Base-by-base conservation (phyloP, 495 filamentous ascomycete species). In the Haplographium delicatum region DNA sequence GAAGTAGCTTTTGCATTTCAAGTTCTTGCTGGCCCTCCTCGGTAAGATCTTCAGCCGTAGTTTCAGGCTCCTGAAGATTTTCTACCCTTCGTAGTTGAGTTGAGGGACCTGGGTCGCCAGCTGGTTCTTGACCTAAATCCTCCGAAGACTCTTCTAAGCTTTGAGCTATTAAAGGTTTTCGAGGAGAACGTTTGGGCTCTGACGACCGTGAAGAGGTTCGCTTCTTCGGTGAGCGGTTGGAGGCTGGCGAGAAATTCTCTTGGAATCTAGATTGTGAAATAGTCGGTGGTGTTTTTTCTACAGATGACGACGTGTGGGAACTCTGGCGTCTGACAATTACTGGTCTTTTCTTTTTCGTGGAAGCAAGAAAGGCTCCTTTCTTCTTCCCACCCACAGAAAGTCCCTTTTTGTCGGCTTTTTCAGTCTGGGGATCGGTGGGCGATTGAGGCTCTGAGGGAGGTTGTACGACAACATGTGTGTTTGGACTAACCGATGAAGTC, bases 381-480 rank as follows among this genome's bases (percentile, higher is more conserved):
- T 58, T 63, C 35, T 53, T 60, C 13, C 19, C 18, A 18, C 20
- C 16, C n/a, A 40, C 16, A 15, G 34, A 16, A n/a, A 30, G 8
- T 8, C 31, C 2, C 25, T 56, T 56, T 44, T 50, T 58, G 18
- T 56, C 57, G 2, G 34, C 5, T 25, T 51, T 47, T 20, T 23
- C 9, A 9, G 33, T 31, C 26, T 59, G 42, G 4, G 47, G n/a
- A 31, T 46, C 57, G 15, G 45, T 7, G 15, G 54, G 49, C 11
- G 52, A 50, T 26, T 44, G 40, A 25, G 53, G 50, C 16, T 40
- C 34, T 24, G 58, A 58, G 2, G 56, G 56, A 23, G 56, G 53
- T 31, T 53, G 49, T 33, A 60, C 51, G 15, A 58, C 44, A 27
- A 53, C 54, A 52, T 62, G 56, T 25, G 53, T 43, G 30, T 63